phyloP scores from a whole-genome alignment of 2,329 filamentous ascomycete genomes.

The Fusarium begoniae region DNA sequence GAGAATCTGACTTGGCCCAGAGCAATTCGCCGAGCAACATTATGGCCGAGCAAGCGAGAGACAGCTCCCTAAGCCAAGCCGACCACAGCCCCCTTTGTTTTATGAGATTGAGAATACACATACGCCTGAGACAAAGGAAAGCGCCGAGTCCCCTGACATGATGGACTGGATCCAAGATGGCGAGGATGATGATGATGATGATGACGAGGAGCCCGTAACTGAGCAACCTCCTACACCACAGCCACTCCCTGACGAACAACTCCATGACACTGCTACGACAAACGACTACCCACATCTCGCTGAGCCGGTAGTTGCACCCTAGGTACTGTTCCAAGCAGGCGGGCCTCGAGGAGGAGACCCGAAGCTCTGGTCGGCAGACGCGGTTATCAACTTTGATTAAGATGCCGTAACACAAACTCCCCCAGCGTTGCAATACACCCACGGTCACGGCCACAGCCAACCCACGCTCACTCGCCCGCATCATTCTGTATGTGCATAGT shows the following conservation, averaged over 20 bases:
- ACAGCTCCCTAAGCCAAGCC: neutral
- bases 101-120: neutral
- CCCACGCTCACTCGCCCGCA: neutral
- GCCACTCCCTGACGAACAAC: neutral
- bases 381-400: neutral
- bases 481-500: neutral
- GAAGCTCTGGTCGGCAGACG: neutral
- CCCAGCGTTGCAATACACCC: neutral
- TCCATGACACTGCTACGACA: neutral
- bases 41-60: neutral
- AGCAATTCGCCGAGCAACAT: neutral
- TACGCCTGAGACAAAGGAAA: neutral
- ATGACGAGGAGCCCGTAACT: neutral
- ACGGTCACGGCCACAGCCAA: neutral
- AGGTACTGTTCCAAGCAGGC: neutral
- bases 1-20: slow-evolving; percentile 5
- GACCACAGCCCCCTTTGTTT: slow-evolving; percentile 19
- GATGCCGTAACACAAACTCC: neutral
- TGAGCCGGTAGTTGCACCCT: neutral
- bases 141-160: neutral
- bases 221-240: neutral
- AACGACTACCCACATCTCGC: neutral
- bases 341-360: neutral
- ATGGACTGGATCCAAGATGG: neutral
- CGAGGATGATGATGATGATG: neutral